A percentile compares a stretch with the other conserved stretches of the same genome.
These are phyloP conservation scores for Phytophthora citrophthora DNA, from an alignment of 352 stramenopile species.

Conservation along the genomic window DNA sequence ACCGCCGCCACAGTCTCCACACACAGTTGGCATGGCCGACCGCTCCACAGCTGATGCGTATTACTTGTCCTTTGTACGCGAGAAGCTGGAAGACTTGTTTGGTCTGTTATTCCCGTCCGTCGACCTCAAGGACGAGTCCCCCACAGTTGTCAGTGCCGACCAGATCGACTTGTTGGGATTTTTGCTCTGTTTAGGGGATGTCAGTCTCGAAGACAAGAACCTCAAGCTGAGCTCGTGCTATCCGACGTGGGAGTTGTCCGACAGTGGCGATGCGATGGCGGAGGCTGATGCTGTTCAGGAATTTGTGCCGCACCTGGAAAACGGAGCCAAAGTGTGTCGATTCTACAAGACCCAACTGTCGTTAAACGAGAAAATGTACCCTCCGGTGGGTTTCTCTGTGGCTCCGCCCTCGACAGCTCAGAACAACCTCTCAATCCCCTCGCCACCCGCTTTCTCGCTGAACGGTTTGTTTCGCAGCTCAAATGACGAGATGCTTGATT, in stretches of 20 bases:
- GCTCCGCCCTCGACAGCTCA: constrained; percentile 18
- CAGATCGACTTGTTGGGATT: constrained; percentile 81
- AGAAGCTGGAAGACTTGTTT: constrained; percentile 83
- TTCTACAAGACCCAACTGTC: constrained; percentile 82
- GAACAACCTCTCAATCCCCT: constrained; percentile 26
- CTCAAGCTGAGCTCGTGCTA: constrained; percentile 73
- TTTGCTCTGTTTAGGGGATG: constrained; percentile 63
- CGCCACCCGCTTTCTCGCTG: constrained; percentile 37
- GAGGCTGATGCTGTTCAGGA: constrained; percentile 24
- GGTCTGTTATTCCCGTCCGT: constrained; percentile 68
- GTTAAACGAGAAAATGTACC: constrained; percentile 84
- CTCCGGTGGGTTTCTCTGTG: constrained; percentile 73
- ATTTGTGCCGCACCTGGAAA: constrained; percentile 46
- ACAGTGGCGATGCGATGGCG: constrained; percentile 14
- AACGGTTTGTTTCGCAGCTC: constrained; percentile 34
- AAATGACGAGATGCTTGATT: background rate
- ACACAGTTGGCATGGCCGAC: constrained; percentile 81
- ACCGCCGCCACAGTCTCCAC: constrained; percentile 69
- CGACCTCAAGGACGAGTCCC: constrained; percentile 54
- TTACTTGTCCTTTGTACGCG: constrained; percentile 80
- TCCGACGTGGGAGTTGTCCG: constrained; percentile 56
- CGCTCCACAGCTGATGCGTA: constrained; percentile 81
- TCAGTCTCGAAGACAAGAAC: constrained; percentile 55
- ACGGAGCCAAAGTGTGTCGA: constrained; percentile 63
- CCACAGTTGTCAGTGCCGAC: constrained; percentile 60